Percentiles rank a stretch among this genome's conserved stretches.
These are phyloP conservation scores for Calonectria multiphialidica DNA, from an alignment of 2,329 filamentous ascomycete genomes.

Conservation along the genomic window DNA sequence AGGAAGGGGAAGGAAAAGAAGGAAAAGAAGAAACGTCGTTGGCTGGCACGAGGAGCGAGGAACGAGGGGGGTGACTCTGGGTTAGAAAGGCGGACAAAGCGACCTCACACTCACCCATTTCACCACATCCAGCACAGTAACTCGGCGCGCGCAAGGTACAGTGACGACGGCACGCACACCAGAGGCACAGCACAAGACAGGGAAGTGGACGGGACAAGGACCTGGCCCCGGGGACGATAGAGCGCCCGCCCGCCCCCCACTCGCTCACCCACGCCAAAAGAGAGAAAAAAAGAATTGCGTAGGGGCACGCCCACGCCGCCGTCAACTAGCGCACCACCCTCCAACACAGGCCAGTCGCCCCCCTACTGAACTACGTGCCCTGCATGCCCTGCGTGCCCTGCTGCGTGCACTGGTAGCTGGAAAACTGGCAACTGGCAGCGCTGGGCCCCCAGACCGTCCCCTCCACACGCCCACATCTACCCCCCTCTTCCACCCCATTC, in stretches of 20 bases:
- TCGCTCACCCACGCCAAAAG: slow-evolving; percentile 4
- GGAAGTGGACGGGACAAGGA: slow-evolving; percentile 14
- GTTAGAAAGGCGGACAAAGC: slow-evolving; percentile 8
- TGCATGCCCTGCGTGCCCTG: neutral
- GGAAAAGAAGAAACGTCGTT: slow-evolving; percentile 22
- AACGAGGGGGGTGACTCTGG: neutral
- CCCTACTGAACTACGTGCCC: neutral
- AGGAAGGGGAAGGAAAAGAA: slow-evolving; percentile 22
- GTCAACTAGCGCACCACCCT: slow-evolving; percentile 10
- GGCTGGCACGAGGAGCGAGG: slow-evolving; percentile 8
- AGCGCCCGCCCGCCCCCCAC: neutral
- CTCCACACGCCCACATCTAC: neutral
- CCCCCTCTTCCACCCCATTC: neutral
- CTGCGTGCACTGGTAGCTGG: neutral
- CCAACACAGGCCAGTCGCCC: neutral
- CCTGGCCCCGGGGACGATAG: slow-evolving; percentile 14
- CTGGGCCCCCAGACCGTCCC: neutral
- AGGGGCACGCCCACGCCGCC: neutral
- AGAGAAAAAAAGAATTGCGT: neutral
- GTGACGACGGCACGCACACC: neutral
- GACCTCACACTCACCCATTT: neutral
- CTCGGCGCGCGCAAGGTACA: slow-evolving; percentile 2
- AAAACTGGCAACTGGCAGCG: neutral
- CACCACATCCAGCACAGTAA: slow-evolving; percentile 1
- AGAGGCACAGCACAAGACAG: slow-evolving; percentile 11